Conservation (phyloP, 495 filamentous ascomycete genomes). For the Stereocaulon alpinum region DNA sequence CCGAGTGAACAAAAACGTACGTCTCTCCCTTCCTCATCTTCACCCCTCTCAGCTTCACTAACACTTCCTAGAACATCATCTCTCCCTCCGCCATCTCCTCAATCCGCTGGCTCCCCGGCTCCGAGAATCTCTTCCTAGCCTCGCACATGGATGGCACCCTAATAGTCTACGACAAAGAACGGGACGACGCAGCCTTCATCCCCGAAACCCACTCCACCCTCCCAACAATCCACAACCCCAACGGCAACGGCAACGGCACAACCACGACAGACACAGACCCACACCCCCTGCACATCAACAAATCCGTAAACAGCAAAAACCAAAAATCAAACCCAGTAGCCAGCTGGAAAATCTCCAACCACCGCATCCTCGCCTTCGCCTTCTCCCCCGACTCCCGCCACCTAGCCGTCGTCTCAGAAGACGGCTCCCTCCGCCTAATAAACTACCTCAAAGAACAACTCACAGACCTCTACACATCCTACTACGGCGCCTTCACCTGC, state of each 20-base stretch:
- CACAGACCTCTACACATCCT: conserved; percentile 74
- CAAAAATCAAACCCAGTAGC: conserved; percentile 89
- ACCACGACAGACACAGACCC: conserved; percentile 24
- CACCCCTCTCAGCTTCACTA: not conserved
- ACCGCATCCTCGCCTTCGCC: conserved; percentile 76
- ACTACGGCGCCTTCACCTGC: conserved; percentile 85
- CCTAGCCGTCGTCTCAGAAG: conserved; percentile 86
- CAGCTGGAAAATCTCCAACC: conserved; percentile 81
- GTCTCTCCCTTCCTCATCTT: conserved; percentile 10
- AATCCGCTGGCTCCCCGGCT: conserved; percentile 86
- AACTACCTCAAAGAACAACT: conserved; percentile 85
- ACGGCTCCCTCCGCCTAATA: conserved; percentile 79
- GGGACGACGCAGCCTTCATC: conserved; percentile 76
- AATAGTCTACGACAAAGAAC: conserved; percentile 96
- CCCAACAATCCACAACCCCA: conserved; percentile 15
- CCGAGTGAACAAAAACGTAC: conserved; percentile 87
- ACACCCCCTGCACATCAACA: conserved; percentile 49
- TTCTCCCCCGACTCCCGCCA: conserved; percentile 81
- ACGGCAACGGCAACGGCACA: conserved; percentile 25
- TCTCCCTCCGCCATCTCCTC: conserved; percentile 74
- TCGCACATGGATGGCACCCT: conserved; percentile 90
- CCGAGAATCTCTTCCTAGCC: conserved; percentile 88
- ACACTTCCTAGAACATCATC: conserved; percentile 55
- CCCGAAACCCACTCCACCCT: conserved; percentile 36
- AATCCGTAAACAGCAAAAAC: conserved; percentile 84